Conservation (phyloP, 1,139 yeast species). For the Yamadazyma dendronema region DNA sequence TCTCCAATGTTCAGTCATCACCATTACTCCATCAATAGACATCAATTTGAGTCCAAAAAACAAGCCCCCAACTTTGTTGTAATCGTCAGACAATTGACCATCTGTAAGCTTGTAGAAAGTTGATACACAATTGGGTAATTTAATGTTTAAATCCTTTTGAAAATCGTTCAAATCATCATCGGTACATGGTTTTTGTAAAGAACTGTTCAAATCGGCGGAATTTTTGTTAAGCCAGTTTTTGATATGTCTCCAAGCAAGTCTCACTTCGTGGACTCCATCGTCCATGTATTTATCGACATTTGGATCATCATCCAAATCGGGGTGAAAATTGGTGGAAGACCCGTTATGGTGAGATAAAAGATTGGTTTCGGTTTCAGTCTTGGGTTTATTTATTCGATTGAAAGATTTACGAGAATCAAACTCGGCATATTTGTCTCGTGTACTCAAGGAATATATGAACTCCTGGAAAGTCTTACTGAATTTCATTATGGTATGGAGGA, state of each 20-base stretch:
- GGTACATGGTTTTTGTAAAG: slow-evolving; percentile 65
- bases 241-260: slow-evolving; percentile 70
- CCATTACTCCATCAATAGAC: slow-evolving; percentile 63
- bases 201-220: slow-evolving; percentile 54
- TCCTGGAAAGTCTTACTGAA: slow-evolving; percentile 42
- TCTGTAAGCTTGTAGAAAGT: slow-evolving; percentile 65
- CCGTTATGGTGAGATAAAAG: slow-evolving; percentile 30
- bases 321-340: slow-evolving; percentile 18
- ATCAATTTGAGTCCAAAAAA: slow-evolving; percentile 63
- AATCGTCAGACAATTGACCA: slow-evolving; percentile 55
- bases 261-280: slow-evolving; percentile 62
- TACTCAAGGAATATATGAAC: slow-evolving; percentile 61
- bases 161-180: slow-evolving; percentile 59
- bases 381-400: slow-evolving; percentile 43
- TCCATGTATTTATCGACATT: slow-evolving; percentile 8
- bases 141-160: slow-evolving; percentile 58
- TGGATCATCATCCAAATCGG: slow-evolving; percentile 12
- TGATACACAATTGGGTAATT: slow-evolving; percentile 57
- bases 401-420: slow-evolving; percentile 53
- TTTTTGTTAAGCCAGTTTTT: slow-evolving; percentile 57
- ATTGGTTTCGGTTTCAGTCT: slow-evolving; percentile 29
- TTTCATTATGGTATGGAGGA: slow-evolving; percentile 28
- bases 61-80: slow-evolving; percentile 57
- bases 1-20: slow-evolving; percentile 68
- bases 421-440: slow-evolving; percentile 69